Percentiles rank a stretch among this genome's conserved stretches.
Conservation (phyloP, 78 protist genomes). For the slime mould (Dictyostelium discoideum) region dicty_2.7 NC_007090.3:3085501-3086000, state of each 20-base stretch:
- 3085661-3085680: not conserved
- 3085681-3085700: constrained; percentile 30
- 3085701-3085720: not conserved
- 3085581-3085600: not conserved
- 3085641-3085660: not conserved
- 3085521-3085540: constrained; percentile 3
- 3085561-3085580: not conserved
- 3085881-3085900: not conserved
- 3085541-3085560: not conserved
- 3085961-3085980: not conserved
- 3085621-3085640: not conserved
- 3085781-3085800: not conserved
- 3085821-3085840: not conserved
- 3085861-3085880: not conserved
- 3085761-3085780: constrained; percentile 17
- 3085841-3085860: not conserved
- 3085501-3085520: not conserved
- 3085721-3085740: constrained; percentile 26
- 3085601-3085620: not conserved
- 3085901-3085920: not conserved
- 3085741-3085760: not conserved
- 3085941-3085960: not conserved
- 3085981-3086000: not conserved
- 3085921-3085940: not conserved
- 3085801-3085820: not conserved